Conservation (phyloP, 108 stramenopile genomes). For the Discostella stelligeroides region DNA sequence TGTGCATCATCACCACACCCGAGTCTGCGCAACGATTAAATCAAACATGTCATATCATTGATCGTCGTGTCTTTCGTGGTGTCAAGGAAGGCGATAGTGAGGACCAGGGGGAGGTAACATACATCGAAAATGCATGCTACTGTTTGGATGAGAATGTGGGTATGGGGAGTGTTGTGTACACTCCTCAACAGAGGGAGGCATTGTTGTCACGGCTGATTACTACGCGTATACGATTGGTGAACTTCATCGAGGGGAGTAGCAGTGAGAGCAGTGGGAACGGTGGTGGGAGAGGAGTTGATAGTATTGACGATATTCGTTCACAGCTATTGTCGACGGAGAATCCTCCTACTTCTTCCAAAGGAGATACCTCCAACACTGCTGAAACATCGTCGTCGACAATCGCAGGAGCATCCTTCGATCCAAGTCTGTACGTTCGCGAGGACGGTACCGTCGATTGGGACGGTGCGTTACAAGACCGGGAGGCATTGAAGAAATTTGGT, state of each 20-base stretch:
- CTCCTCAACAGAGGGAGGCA: constrained; percentile 59
- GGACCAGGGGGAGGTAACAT: constrained; percentile 12
- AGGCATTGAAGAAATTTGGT: constrained; percentile 88
- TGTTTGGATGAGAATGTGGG: constrained; percentile 41
- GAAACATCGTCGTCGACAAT: constrained; percentile 1
- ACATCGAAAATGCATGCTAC: constrained; percentile 32
- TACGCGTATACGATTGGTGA: constrained; percentile 32
- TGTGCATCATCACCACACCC: constrained; percentile 48
- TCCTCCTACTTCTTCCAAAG: not conserved
- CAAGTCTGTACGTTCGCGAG: constrained; percentile 91
- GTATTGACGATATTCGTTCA: constrained; percentile 43
- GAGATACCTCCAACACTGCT: not conserved
- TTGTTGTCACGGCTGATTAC: constrained; percentile 52
- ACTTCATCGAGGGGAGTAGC: constrained; percentile 40
- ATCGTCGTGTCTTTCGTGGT: no score
- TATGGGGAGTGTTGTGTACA: constrained; percentile 74
- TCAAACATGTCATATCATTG: no score
- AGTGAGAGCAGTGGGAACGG: no score
- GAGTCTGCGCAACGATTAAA: no score
- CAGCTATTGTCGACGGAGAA: constrained; percentile 4
- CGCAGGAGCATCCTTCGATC: no score
- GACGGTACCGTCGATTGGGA: constrained; percentile 99
- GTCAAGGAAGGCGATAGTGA: no score
- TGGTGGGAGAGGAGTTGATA: constrained; percentile 7
- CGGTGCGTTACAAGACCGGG: constrained; percentile 93